Percentiles rank a stretch among this genome's conserved stretches.
These are phyloP conservation scores for Liquidambar formosana DNA, from an alignment of 164 flowering plant genomes.

Conservation along the genomic window DNA sequence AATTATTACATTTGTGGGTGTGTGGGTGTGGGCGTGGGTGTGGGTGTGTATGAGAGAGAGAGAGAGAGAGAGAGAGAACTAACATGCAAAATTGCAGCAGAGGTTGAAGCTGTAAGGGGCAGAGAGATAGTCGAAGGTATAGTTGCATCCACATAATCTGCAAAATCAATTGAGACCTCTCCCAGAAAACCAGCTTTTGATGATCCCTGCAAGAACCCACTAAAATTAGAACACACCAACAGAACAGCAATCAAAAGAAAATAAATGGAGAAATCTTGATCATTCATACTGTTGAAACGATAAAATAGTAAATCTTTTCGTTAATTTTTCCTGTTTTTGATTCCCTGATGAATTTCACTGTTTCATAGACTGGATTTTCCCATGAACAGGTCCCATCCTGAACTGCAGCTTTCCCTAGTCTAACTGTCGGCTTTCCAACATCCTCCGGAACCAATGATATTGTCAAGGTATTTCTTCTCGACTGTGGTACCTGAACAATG, in stretches of 20 bases:
- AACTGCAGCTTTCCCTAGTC: constrained; percentile 36
- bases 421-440: constrained; percentile 45
- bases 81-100: constrained; percentile 75
- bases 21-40: too few species aligned
- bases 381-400: constrained; percentile 42
- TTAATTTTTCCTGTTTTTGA: constrained; percentile 31
- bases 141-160: constrained; percentile 65
- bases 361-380: constrained; percentile 44
- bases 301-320: constrained; percentile 45
- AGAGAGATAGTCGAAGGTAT: constrained; percentile 55
- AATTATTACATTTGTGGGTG: background rate
- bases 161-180: constrained; percentile 71
- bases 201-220: constrained; percentile 56
- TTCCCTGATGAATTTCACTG: constrained; percentile 34
- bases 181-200: constrained; percentile 74
- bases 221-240: constrained; percentile 2
- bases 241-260: background rate
- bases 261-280: background rate
- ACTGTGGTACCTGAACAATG: constrained; percentile 37
- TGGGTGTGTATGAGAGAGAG: background rate
- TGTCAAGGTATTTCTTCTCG: constrained; percentile 35
- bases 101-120: constrained; percentile 60
- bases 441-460: constrained; percentile 46
- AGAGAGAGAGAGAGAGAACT: constrained; percentile 29
- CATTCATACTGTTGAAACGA: constrained; percentile 36